Conservation (phyloP, 179 eudicot species). For the Silene vulgaris region DNA sequence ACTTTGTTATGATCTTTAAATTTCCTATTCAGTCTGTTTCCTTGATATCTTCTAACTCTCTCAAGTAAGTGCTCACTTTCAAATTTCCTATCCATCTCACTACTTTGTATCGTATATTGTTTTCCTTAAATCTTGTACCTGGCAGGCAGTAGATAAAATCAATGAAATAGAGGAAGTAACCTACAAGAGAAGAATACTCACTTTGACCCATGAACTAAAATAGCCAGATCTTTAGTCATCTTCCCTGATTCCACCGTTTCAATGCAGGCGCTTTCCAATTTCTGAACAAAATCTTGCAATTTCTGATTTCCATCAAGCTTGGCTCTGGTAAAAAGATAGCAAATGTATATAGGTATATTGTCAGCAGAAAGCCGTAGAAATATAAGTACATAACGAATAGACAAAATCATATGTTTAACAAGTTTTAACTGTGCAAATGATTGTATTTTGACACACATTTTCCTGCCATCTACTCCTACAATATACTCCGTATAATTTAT, state of each 20-base stretch:
- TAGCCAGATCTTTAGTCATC: slow-evolving; percentile 96
- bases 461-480: not conserved
- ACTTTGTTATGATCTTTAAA: not conserved
- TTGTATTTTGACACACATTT: not conserved
- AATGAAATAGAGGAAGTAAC: not conserved
- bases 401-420: not conserved
- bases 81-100: not conserved
- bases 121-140: not conserved
- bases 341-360: not conserved
- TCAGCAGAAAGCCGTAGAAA: not conserved
- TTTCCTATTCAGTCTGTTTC: not conserved
- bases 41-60: not conserved
- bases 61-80: not conserved
- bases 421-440: not conserved
- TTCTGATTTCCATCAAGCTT: slow-evolving; percentile 67
- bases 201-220: slow-evolving; percentile 80
- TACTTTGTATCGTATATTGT: not conserved
- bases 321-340: slow-evolving; percentile 44
- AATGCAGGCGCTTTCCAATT: slow-evolving; percentile 78
- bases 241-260: slow-evolving; percentile 95
- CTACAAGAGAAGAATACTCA: slow-evolving; percentile 33
- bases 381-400: no score
- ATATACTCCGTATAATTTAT: not conserved
- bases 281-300: slow-evolving; percentile 64
- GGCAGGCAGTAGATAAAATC: not conserved